Evolutionary conservation across 1,139 yeast species (phyloP).

Genomic region (Nakaseomyces delphensis): DNA sequence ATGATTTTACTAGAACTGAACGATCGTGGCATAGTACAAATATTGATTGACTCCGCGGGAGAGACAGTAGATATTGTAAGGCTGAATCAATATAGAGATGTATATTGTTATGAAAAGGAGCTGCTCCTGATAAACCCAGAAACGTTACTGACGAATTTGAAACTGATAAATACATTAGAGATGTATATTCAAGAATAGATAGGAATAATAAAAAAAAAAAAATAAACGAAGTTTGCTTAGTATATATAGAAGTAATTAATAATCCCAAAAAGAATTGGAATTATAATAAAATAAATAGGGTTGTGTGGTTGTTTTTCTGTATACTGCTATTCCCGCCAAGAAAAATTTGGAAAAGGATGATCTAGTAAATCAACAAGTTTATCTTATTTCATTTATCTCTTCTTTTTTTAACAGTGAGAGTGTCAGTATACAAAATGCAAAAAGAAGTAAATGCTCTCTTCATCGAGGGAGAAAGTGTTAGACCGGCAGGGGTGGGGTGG

Average conservation of each 20-base stretch:
- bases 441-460: too few relatives aligned
- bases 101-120: constrained; percentile 21
- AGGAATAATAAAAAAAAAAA: background rate
- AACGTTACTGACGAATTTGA: constrained; percentile 7
- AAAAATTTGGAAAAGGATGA: too few relatives aligned
- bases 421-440: too few relatives aligned
- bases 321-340: too few relatives aligned
- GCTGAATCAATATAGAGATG: constrained; percentile 23
- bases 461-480: too few relatives aligned
- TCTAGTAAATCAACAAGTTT: too few relatives aligned
- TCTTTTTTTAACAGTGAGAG: too few relatives aligned
- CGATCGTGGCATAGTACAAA: constrained; percentile 12
- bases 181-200: constrained; percentile 12
- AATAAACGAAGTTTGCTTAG: background rate
- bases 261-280: too few relatives aligned
- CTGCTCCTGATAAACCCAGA: constrained; percentile 11
- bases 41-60: constrained; percentile 21
- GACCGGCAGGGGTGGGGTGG: too few relatives aligned
- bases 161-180: constrained; percentile 10
- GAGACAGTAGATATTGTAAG: constrained; percentile 11
- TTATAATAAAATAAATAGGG: too few relatives aligned
- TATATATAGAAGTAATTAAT: constrained; percentile 4
- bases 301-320: too few relatives aligned
- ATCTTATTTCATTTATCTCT: too few relatives aligned
- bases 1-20: constrained; percentile 5